These are phyloP conservation scores for Westerdykella sp. DNA, from an alignment of 2,329 filamentous ascomycete species.

Conservation along the genomic window DNA sequence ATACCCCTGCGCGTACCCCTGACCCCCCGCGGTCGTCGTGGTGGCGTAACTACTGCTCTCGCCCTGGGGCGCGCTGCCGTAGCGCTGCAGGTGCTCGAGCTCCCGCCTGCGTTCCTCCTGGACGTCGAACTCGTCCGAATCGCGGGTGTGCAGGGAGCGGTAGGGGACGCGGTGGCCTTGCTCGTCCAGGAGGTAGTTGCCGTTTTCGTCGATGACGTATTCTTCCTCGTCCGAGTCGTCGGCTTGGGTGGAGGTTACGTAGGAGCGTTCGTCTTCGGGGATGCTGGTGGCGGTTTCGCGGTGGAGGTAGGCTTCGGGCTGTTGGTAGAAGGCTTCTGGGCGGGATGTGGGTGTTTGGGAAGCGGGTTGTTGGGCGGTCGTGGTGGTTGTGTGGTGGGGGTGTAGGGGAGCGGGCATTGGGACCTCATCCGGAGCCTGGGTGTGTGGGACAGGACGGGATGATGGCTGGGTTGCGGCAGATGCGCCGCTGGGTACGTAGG, in stretches of 20 bases:
- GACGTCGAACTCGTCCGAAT: constrained; percentile 51
- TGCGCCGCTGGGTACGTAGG: constrained; percentile 30
- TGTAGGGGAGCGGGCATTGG: constrained; percentile 8
- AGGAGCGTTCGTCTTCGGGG: constrained; percentile 32
- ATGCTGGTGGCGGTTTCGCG: constrained; percentile 10
- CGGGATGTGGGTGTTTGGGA: constrained; percentile 20
- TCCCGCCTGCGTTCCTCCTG: constrained; percentile 46
- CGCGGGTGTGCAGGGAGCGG: constrained; percentile 25
- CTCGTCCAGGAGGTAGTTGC: constrained; percentile 34
- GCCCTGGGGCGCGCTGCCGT: constrained; percentile 35
- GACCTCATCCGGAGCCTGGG: constrained; percentile 8
- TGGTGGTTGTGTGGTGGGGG: constrained; percentile 16
- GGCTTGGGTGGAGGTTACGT: constrained; percentile 30
- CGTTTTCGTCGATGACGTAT: constrained; percentile 32
- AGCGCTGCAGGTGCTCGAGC: constrained; percentile 43
- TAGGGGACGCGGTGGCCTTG: constrained; percentile 32
- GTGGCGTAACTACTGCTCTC: constrained; percentile 21
- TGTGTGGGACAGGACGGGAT: not conserved
- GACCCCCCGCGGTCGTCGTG: constrained; percentile 16
- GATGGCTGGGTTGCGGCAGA: constrained; percentile 4
- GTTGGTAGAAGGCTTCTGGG: constrained; percentile 36
- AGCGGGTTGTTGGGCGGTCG: constrained; percentile 12
- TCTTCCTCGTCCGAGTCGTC: constrained; percentile 35
- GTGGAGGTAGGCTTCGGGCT: constrained; percentile 34
- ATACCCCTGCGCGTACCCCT: constrained; percentile 15